A percentile compares a stretch with the other conserved stretches of the same genome.
phyloP scores from a whole-genome alignment of 176 grass and related monocot genomes.

The Oryza meyeriana region DNA sequence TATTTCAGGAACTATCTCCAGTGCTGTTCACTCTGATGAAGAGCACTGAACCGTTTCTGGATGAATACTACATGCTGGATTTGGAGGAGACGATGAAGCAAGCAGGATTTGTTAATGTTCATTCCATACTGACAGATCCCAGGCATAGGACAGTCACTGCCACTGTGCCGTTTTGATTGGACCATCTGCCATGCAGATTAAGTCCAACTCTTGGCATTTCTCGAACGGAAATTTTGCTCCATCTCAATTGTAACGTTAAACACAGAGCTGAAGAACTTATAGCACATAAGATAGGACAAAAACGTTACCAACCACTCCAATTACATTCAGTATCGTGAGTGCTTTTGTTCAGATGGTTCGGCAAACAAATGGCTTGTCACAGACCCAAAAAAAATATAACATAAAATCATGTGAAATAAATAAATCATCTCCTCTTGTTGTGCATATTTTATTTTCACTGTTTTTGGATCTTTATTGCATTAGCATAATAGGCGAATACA shows the following conservation, averaged over 20 bases:
- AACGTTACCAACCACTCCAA: neutral
- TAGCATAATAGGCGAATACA: too few species aligned
- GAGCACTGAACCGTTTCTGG: constrained; percentile 83
- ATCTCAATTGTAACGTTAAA: neutral
- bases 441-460: too few species aligned
- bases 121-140: constrained; percentile 60
- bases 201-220: neutral
- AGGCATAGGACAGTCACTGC: constrained; percentile 91
- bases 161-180: constrained; percentile 50
- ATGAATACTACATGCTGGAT: constrained; percentile 84
- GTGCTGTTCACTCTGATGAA: constrained; percentile 80
- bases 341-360: neutral
- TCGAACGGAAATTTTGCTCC: neutral
- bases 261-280: neutral
- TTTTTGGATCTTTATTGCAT: too few species aligned
- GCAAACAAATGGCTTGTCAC: too few species aligned
- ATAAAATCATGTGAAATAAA: too few species aligned
- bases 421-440: too few species aligned
- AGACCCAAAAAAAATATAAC: too few species aligned
- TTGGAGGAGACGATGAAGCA: constrained; percentile 58
- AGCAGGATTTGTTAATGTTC: constrained; percentile 63
- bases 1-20: constrained; percentile 68
- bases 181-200: neutral
- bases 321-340: neutral
- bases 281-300: neutral